A percentile compares a stretch with the other conserved stretches of the same genome.
phyloP scores from a whole-genome alignment of 805 yeast species.

The Dipodascopsis tothii region DNA sequence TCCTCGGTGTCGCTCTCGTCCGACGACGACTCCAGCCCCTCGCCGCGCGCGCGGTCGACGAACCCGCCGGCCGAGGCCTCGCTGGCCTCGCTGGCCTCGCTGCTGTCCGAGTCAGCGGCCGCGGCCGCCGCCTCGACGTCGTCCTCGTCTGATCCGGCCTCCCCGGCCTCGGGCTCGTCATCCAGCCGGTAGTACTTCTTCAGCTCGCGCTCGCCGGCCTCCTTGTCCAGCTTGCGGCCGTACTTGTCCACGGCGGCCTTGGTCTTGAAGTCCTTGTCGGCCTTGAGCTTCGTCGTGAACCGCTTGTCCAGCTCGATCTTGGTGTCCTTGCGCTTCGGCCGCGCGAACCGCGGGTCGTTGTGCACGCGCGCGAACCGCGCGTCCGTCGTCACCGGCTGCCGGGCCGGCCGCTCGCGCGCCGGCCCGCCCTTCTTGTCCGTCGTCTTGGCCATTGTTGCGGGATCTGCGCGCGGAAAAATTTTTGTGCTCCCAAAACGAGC shows the following conservation, averaged over 20 bases:
- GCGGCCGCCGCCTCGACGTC: slow-evolving; percentile 3
- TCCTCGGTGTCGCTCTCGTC: slow-evolving; percentile 30
- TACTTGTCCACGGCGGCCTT: slow-evolving; percentile 70
- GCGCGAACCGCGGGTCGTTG: slow-evolving; percentile 79
- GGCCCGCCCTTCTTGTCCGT: neutral
- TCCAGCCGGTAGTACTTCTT: slow-evolving; percentile 59
- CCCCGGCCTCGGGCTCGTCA: slow-evolving; percentile 31
- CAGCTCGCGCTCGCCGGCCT: slow-evolving; percentile 42
- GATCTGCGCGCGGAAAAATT: neutral
- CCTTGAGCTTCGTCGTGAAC: slow-evolving; percentile 60
- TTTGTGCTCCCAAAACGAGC: slow-evolving; percentile 1
- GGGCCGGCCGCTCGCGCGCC: neutral
- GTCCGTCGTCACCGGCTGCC: slow-evolving; percentile 47
- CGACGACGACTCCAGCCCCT: slow-evolving; percentile 29
- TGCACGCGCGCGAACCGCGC: slow-evolving; percentile 71
- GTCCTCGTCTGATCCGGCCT: slow-evolving; percentile 8
- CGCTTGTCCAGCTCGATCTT: slow-evolving; percentile 80
- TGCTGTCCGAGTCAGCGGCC: neutral
- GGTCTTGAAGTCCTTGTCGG: slow-evolving; percentile 49
- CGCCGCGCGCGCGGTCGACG: slow-evolving; percentile 34
- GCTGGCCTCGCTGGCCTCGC: no score
- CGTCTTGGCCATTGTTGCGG: slow-evolving; percentile 3
- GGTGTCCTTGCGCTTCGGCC: slow-evolving; percentile 57
- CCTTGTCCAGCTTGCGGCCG: slow-evolving; percentile 62
- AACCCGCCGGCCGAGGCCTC: slow-evolving; percentile 5